Evolutionary conservation across 768 basidiomycete genomes (phyloP), one percentile per base, ranked within the genome.

Genomic region (Mycena alexandri): DNA sequence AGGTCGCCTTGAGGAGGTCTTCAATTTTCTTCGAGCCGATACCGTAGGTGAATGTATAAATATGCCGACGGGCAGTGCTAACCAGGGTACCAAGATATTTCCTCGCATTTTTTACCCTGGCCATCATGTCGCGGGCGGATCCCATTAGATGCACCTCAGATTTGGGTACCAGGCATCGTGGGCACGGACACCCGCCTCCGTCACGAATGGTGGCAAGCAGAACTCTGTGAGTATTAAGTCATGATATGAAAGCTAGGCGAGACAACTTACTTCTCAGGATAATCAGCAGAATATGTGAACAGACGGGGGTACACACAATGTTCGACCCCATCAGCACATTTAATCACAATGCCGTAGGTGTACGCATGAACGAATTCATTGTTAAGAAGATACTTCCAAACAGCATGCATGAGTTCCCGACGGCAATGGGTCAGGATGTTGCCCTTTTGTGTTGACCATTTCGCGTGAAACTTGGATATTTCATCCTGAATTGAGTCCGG

Each of bases 261-360:
- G 9, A 9, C 21, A 55, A 25, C 33, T 19, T 67, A 77, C 76
- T 76, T 75, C 61, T 77, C 75, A 6, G 75, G 73, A 59, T 76
- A 75, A 54, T 77, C 75, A 8, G 75, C 75, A 29, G 74, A 72
- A 62, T 75, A 76, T 1, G 73, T 73, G 54, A 76, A 73, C 22
- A 76, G 48, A 2, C 73, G 66, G 2, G 74, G 74, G 48, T 68
- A 77, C n/a, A 77, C 61, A 3, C 73, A 67, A 10, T 74, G 61
- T 54, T 56, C 44, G 16, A 77, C 44, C 8, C 76, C 73, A 63
- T 77, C 74, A 7, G 50, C 41, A 48, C 74, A 77, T n/a, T 38
- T 33, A 14, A 75, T 61, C 13, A 77, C 66, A 21, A 76, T 73
- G 7, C 76, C 76, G 57, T 75, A 70, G 8, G 38, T 60, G 42